Conservation (phyloP, 2,329 filamentous ascomycete genomes). For the Sporothrix pallida region DNA sequence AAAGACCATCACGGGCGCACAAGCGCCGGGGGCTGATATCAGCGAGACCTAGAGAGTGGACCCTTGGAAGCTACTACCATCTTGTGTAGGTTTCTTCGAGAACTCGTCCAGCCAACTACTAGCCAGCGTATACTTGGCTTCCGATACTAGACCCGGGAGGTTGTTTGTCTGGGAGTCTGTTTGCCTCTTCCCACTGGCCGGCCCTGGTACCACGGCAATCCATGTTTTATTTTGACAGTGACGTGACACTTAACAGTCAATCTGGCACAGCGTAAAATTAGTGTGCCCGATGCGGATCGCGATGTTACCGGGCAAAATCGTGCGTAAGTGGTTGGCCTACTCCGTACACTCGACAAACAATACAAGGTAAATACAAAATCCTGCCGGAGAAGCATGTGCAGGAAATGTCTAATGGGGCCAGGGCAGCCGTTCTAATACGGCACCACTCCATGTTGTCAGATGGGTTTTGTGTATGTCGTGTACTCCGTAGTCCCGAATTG, state of each 20-base stretch:
- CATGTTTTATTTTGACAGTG: not conserved
- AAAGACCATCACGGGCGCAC: not conserved
- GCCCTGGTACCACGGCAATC: not conserved
- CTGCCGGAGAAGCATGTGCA: conserved; percentile 1
- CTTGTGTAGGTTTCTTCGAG: not conserved
- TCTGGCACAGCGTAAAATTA: conserved; percentile 23
- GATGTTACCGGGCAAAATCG: too few species aligned
- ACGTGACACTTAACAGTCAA: conserved; percentile 21
- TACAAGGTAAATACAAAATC: not conserved
- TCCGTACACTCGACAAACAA: not conserved
- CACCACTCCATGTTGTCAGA: not conserved
- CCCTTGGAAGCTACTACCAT: not conserved
- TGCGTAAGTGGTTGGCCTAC: not conserved
- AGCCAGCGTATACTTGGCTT: not conserved
- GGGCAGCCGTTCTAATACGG: not conserved
- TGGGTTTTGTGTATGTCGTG: not conserved
- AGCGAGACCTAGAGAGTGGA: not conserved
- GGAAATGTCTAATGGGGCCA: not conserved
- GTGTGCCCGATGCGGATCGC: not conserved
- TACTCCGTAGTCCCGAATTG: too few species aligned
- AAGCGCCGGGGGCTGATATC: not conserved
- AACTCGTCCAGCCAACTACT: too few species aligned
- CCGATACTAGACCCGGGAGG: not conserved
- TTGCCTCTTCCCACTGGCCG: not conserved
- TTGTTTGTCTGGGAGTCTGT: not conserved